A percentile compares a stretch with the other conserved stretches of the same genome.
phyloP scores from a whole-genome alignment of 192 early-diverging fungal species.

The Umbelopsis isabellina region DNA sequence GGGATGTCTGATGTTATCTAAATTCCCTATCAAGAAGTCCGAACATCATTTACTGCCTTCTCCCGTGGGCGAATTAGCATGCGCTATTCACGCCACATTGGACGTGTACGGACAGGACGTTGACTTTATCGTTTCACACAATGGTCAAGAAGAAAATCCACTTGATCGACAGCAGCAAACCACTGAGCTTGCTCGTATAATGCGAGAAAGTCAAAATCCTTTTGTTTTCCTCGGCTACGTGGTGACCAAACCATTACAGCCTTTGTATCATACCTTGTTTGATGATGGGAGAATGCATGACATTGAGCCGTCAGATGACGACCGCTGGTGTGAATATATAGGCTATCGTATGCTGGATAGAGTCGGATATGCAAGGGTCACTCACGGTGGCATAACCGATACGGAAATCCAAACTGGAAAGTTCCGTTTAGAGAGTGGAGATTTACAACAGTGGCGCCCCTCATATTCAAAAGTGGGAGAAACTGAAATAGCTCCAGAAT shows the following conservation, averaged over 20 bases:
- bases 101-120: slow-evolving; percentile 79
- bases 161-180: slow-evolving; percentile 78
- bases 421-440: slow-evolving; percentile 62
- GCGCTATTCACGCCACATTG: slow-evolving; percentile 83
- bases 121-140: slow-evolving; percentile 83
- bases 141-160: slow-evolving; percentile 80
- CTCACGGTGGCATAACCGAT: slow-evolving; percentile 82
- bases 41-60: slow-evolving; percentile 79
- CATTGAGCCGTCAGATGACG: slow-evolving; percentile 74
- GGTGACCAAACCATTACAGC: slow-evolving; percentile 69
- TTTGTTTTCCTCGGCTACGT: slow-evolving; percentile 84
- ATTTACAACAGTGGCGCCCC: slow-evolving; percentile 48
- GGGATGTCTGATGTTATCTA: slow-evolving; percentile 84
- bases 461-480: slow-evolving; percentile 62
- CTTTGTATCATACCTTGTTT: slow-evolving; percentile 66
- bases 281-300: slow-evolving; percentile 71
- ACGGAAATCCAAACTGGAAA: slow-evolving; percentile 84
- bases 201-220: slow-evolving; percentile 72
- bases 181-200: slow-evolving; percentile 76
- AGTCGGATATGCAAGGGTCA: slow-evolving; percentile 73
- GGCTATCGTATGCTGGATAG: slow-evolving; percentile 77
- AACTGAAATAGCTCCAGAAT: slow-evolving; percentile 47
- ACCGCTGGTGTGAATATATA: slow-evolving; percentile 87
- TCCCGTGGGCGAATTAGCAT: slow-evolving; percentile 80
- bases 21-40: slow-evolving; percentile 79